Conservation (phyloP, 2,329 filamentous ascomycete genomes). For the Elsinoe batatas region DNA sequence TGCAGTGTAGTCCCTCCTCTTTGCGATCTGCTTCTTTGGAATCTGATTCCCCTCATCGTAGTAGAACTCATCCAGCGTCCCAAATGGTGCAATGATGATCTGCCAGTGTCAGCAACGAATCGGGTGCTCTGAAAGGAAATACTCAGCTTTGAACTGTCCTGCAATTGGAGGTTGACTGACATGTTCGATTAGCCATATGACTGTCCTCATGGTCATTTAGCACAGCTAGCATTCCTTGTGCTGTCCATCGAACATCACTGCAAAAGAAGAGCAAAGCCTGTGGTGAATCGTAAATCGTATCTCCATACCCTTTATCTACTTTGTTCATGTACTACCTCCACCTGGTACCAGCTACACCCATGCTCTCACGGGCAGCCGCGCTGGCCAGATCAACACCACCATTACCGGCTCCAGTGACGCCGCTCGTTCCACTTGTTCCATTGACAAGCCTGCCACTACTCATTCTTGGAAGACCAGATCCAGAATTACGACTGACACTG, state of each 20-base stretch:
- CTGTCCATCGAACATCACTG: no score
- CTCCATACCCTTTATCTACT: conserved; percentile 8
- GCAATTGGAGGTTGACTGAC: no score
- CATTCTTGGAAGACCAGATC: conserved; percentile 14
- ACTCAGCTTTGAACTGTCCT: no score
- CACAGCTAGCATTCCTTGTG: no score
- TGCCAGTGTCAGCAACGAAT: no score
- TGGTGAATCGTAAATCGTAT: not conserved
- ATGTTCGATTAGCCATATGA: no score
- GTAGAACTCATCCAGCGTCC: not conserved
- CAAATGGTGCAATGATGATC: not conserved
- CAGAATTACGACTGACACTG: conserved; percentile 9
- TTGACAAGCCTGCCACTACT: conserved; percentile 13
- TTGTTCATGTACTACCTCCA: conserved; percentile 13
- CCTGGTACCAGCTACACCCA: conserved; percentile 15
- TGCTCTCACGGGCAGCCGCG: conserved; percentile 22
- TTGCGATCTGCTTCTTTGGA: no score
- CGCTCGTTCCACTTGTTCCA: not conserved
- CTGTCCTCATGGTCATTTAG: no score
- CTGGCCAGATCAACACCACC: conserved; percentile 18
- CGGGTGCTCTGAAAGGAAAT: no score
- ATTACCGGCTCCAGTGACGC: not conserved
- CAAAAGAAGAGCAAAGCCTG: not conserved
- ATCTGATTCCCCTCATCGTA: no score
- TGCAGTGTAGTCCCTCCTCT: no score